Evolutionary conservation across 2,329 filamentous ascomycete species (phyloP).

Genomic region (Elsinoe ampelina): DNA sequence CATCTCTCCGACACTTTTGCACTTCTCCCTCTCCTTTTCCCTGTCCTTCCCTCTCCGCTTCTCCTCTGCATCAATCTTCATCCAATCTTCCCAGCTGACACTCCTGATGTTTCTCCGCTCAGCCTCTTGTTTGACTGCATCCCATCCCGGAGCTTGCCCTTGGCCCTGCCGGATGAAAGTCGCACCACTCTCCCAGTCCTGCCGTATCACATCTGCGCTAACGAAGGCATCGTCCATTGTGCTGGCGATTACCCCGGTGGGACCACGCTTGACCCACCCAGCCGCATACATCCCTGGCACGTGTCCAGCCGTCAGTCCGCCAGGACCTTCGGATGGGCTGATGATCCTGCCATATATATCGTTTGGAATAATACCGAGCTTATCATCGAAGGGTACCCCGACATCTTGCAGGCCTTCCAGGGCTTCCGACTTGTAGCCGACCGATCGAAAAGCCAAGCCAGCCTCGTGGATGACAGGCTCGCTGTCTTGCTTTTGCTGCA

Average conservation of each 20-base stretch:
- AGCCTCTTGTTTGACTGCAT: slow-evolving; percentile 57
- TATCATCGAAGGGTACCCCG: slow-evolving; percentile 67
- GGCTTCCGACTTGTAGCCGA: slow-evolving; percentile 79
- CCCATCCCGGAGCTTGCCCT: slow-evolving; percentile 57
- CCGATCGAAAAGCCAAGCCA: slow-evolving; percentile 76
- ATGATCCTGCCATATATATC: slow-evolving; percentile 69
- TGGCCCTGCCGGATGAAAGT: slow-evolving; percentile 40
- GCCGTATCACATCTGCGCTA: slow-evolving; percentile 71
- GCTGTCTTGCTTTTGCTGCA: slow-evolving; percentile 8
- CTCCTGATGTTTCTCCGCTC: slow-evolving; percentile 47
- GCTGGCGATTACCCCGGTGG: slow-evolving; percentile 88
- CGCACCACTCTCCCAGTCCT: slow-evolving; percentile 56
- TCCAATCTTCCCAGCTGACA: slow-evolving; percentile 80
- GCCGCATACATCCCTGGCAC: slow-evolving; percentile 78
- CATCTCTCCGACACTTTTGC: slow-evolving; percentile 50
- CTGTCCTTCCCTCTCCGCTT: slow-evolving; percentile 51
- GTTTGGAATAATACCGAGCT: slow-evolving; percentile 69
- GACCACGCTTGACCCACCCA: slow-evolving; percentile 92
- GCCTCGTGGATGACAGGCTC: slow-evolving; percentile 42
- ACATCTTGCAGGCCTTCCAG: slow-evolving; percentile 65
- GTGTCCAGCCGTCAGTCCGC: slow-evolving; percentile 37
- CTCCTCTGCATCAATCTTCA: slow-evolving; percentile 73
- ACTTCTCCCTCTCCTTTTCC: slow-evolving; percentile 72
- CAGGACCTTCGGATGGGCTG: slow-evolving; percentile 31
- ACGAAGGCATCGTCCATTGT: slow-evolving; percentile 93